Conservation (phyloP, 108 stramenopile genomes). For the Schizochytrium sp. region DNA sequence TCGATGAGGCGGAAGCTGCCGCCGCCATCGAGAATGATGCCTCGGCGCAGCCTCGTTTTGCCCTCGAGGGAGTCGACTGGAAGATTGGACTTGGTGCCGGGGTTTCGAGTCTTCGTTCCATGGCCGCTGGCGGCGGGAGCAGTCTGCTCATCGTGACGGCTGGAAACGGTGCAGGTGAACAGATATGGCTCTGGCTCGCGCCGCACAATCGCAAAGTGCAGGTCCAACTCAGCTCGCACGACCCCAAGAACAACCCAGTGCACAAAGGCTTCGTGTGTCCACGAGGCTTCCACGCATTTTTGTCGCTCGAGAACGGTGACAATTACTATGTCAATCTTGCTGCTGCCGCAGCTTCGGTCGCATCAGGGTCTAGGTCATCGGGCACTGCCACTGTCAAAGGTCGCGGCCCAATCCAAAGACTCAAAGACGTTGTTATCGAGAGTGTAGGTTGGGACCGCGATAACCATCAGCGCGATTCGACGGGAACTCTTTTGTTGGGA, state of each 20-base stretch:
- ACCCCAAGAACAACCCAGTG: neutral
- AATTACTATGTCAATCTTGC: neutral
- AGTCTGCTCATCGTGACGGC: neutral
- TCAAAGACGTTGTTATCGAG: neutral
- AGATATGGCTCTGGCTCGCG: neutral
- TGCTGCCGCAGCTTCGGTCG: neutral
- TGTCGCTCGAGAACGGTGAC: neutral
- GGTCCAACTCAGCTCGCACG: neutral
- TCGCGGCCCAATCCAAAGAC: neutral
- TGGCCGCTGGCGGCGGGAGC: neutral
- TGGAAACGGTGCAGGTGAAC: neutral
- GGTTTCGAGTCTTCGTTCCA: neutral
- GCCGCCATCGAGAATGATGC: neutral
- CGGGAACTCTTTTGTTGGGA: neutral
- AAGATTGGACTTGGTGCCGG: neutral
- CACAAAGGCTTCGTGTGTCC: neutral
- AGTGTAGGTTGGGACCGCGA: conserved; percentile 2
- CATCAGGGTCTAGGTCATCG: neutral
- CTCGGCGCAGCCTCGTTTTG: neutral
- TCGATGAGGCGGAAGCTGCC: neutral
- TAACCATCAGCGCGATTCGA: neutral
- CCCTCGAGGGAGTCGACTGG: neutral
- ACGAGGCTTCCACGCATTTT: neutral
- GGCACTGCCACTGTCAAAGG: neutral
- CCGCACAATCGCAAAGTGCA: neutral